These are phyloP conservation scores for Orbilia brochopaga DNA, from an alignment of 2,329 filamentous ascomycete genomes.

Conservation along the genomic window DNA sequence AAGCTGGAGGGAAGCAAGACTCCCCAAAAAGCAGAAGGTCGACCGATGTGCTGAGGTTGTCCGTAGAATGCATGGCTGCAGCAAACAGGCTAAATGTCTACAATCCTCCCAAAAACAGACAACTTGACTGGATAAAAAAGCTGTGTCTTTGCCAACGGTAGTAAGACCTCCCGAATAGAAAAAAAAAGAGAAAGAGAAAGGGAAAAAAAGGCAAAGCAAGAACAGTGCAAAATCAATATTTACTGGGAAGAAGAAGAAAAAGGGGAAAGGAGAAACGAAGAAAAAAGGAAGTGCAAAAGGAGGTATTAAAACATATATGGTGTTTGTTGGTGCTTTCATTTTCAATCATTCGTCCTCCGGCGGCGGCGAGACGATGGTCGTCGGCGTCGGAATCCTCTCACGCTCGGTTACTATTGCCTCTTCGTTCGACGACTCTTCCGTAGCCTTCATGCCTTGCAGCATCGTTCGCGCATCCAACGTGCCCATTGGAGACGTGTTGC, in stretches of 20 bases:
- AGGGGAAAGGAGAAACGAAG: slow-evolving; percentile 51
- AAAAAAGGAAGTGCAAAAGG: slow-evolving; percentile 51
- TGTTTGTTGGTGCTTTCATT: slow-evolving; percentile 1
- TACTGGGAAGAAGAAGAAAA: slow-evolving; percentile 35
- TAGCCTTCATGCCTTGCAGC: slow-evolving; percentile 44
- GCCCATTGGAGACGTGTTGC: slow-evolving; percentile 35
- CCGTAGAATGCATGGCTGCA: not conserved
- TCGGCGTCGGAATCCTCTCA: slow-evolving; percentile 45
- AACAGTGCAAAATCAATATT: slow-evolving; percentile 50
- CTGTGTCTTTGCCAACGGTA: slow-evolving; percentile 25
- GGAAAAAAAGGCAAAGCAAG: slow-evolving; percentile 51
- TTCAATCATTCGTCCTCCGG: slow-evolving; percentile 43
- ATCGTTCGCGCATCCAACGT: slow-evolving; percentile 44
- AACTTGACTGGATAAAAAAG: slow-evolving; percentile 16
- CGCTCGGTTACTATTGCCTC: slow-evolving; percentile 23
- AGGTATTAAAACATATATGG: slow-evolving; percentile 45
- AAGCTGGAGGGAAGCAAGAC: not conserved
- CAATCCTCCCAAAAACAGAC: slow-evolving; percentile 49
- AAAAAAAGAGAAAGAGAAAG: slow-evolving; percentile 36
- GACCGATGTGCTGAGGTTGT: not conserved
- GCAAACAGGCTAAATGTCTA: slow-evolving; percentile 46
- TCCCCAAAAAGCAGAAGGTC: not conserved
- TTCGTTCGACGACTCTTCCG: slow-evolving; percentile 52
- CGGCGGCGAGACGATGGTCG: slow-evolving; percentile 50
- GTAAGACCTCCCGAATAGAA: slow-evolving; percentile 41